Base-by-base conservation (phyloP, 345 rosid genomes). In the Salix brachista region DNA sequence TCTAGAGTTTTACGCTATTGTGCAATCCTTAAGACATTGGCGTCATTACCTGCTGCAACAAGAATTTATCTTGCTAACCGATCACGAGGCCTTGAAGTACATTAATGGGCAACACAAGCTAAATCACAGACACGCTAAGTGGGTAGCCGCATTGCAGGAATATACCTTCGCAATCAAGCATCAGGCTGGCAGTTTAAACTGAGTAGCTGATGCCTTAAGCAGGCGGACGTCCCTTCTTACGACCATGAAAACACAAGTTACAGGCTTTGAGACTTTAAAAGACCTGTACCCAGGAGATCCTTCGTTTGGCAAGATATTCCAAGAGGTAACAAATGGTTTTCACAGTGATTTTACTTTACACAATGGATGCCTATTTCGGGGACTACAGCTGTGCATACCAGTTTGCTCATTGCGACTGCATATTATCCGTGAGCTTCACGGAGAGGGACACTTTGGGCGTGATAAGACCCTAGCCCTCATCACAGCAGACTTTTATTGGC, bases 221-320 rank as follows among this genome's bases (percentile, higher is more conserved):
- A 2, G 1, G 1, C 4, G 50, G 0, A 0, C 50, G 0, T 3
- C 17, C 17, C 16, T 44, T 11, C 50, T 44, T 44, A 44, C 50
- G 0, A 44, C 50, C 0, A 44, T 44, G 50, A 0, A 44, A 13
- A 0, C 50, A 44, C 4, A 0, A 0, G 50, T 44, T 13, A 44
- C 5, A 13, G 0, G 50, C 1, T 44, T 44, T 44, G 4, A 44
- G 0, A 44, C 16, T 3, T 44, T 44, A 0, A 44, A 44, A 44
- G 50, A 44, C 50, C 50, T 44, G 17, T 44, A 44, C 5, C 50
- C 4, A 44, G 16, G 50, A 0, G 50, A 44, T 3, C 50, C 50
- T 44, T 44, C 16, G 4, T 44, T 44, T 11, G 17, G 17, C 3
- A 12, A 44, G 0, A 44, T 44, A 44, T 44, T 44, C 50, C 50